These are phyloP conservation scores for Suhomyces atakaporum DNA, from an alignment of 1,139 yeast species.

Conservation along the genomic window DNA sequence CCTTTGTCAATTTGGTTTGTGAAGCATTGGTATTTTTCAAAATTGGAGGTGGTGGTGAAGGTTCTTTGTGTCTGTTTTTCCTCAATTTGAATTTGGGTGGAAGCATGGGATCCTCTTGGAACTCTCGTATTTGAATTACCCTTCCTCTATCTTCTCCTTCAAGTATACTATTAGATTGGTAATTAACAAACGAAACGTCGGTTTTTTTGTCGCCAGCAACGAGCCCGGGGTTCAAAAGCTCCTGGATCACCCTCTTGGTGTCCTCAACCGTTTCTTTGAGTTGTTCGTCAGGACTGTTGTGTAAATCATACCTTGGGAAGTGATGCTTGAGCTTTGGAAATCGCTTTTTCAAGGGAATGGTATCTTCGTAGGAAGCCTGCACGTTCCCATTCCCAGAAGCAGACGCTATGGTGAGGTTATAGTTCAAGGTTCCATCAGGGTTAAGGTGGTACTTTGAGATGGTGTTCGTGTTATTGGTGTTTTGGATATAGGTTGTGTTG, in stretches of 20 bases:
- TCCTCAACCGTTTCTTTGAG: constrained; percentile 30
- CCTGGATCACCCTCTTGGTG: constrained; percentile 29
- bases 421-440: constrained; percentile 32
- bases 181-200: constrained; percentile 24
- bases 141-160: constrained; percentile 21
- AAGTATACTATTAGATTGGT: constrained; percentile 20
- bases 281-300: constrained; percentile 33
- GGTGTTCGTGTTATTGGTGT: constrained; percentile 4
- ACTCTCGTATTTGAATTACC: constrained; percentile 33
- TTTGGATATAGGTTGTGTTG: not conserved
- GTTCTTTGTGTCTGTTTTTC: constrained; percentile 65
- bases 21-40: constrained; percentile 28
- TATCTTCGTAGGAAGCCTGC: constrained; percentile 39
- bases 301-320: constrained; percentile 37
- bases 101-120: constrained; percentile 78
- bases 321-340: constrained; percentile 44
- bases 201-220: constrained; percentile 19
- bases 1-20: constrained; percentile 57
- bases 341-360: constrained; percentile 42
- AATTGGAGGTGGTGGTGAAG: constrained; percentile 66
- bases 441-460: constrained; percentile 25
- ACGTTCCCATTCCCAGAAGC: constrained; percentile 17
- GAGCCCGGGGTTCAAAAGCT: constrained; percentile 24
- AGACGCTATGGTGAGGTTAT: constrained; percentile 28
- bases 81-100: constrained; percentile 79